These are phyloP conservation scores for Gymnopilus dilepis DNA, from an alignment of 768 basidiomycete species.

Conservation along the genomic window DNA sequence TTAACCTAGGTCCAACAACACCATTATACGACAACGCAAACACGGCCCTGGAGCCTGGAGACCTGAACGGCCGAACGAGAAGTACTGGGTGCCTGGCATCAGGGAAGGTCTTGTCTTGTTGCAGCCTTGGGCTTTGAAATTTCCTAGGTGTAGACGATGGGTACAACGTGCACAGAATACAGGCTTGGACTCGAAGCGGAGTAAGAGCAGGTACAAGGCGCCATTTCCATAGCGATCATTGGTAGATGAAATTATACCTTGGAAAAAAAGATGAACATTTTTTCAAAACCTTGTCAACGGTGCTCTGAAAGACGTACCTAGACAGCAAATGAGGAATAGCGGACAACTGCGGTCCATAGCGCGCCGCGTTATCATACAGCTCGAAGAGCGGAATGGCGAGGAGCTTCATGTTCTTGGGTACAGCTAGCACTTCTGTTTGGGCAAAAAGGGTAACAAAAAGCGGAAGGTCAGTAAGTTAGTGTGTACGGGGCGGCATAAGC, in stretches of 20 bases:
- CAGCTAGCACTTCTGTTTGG: constrained; percentile 85
- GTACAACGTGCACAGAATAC: neutral
- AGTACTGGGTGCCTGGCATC: too few species aligned
- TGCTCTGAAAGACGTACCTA: constrained; percentile 55
- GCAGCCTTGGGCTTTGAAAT: too few species aligned
- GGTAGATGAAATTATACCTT: constrained; percentile 29
- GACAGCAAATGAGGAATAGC: constrained; percentile 94
- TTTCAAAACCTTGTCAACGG: too few species aligned
- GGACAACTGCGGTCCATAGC: constrained; percentile 93
- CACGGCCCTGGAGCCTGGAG: too few species aligned
- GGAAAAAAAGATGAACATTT: neutral
- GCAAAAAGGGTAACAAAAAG: neutral
- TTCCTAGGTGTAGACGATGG: neutral
- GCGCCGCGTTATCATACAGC: constrained; percentile 95
- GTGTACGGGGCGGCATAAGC: neutral
- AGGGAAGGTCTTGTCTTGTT: too few species aligned
- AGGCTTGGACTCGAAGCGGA: neutral
- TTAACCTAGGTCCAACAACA: too few species aligned
- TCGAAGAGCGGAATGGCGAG: constrained; percentile 97
- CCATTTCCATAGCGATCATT: constrained; percentile 10
- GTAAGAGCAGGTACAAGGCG: neutral
- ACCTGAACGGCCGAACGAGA: too few species aligned
- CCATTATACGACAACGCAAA: too few species aligned
- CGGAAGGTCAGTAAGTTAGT: neutral
- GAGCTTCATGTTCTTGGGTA: constrained; percentile 99